A percentile compares a stretch with the other conserved stretches of the same genome.
These are phyloP conservation scores for Coix lacrymajobi DNA, from an alignment of 176 grass and related monocot species.

Conservation along the genomic window DNA sequence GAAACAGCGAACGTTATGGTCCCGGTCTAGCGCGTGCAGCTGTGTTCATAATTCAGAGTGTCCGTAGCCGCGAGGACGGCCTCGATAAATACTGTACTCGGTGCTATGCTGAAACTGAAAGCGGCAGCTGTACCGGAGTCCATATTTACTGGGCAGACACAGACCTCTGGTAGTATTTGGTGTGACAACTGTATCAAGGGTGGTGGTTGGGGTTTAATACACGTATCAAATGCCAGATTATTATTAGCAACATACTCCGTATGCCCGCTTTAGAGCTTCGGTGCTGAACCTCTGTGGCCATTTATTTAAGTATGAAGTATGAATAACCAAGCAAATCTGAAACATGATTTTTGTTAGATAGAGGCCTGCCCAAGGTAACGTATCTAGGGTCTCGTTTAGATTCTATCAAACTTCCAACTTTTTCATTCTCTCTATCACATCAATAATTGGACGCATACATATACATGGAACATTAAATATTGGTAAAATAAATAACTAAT, in stretches of 20 bases:
- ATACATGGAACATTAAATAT: too few relatives aligned
- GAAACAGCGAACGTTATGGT: slow-evolving; percentile 23
- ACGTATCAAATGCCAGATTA: too few relatives aligned
- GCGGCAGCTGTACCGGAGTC: background rate
- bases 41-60: background rate
- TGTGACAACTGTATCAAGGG: background rate
- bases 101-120: background rate
- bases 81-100: slow-evolving; percentile 8
- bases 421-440: too few relatives aligned
- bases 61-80: background rate
- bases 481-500: too few relatives aligned
- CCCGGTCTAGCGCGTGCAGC: slow-evolving; percentile 4
- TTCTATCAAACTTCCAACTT: too few relatives aligned
- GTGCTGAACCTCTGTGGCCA: background rate
- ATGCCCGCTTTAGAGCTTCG: background rate
- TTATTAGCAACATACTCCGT: background rate
- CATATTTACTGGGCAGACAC: background rate
- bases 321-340: too few relatives aligned
- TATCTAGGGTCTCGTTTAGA: too few relatives aligned
- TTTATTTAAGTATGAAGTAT: too few relatives aligned
- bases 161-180: background rate
- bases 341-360: background rate
- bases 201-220: background rate
- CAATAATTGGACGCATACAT: too few relatives aligned
- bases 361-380: background rate